Base-by-base conservation (phyloP, 495 filamentous ascomycete genomes). In the Aspergillus coremiiformis region DNA sequence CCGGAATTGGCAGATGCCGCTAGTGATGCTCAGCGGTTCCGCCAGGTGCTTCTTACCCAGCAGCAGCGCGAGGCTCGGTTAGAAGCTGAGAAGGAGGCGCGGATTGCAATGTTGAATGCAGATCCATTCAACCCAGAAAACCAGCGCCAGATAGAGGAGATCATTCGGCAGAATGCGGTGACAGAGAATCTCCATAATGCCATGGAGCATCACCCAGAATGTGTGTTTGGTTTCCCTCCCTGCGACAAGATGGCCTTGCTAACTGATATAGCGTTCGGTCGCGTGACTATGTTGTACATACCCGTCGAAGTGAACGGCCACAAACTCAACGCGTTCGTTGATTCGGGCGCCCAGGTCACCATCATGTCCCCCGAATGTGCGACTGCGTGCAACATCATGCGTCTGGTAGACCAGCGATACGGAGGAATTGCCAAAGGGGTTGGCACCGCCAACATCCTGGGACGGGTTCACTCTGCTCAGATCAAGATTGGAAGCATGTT, bases 291-390 rank as follows among this genome's bases (percentile, higher is more conserved):
- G 84, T 81, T 98, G 32, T 98, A 97, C 67, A 89, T 96, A 62
- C 86, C 91, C 63, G 89, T 95, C 54, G 89, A 95, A 67, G 93
- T 99, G 50, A 97, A 97, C 67, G 85, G 85, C 11, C 79, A 86
- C 57, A 85, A 86, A 45, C 82, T 99, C 56, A 97, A 96, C 73
- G 93, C 94, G 8, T 89, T 99, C 46, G 94, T 99, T 57, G 93
- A 99, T 68, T 96, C 93, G 19, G 93, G 93, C 43, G 93, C 93
- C 17, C 94, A 99, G 72, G 87, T 93, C 14, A 99, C 93, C 15
- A 96, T 99, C 72, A 97, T 99, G 93, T 96, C 91, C 5, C 94
- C 93, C 5, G 75, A 82, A 30, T 95, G 89, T 63, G 94, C 93
- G 8, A 85, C 91, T 58, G 76, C 81, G 24, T 97, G 94, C 64